These are phyloP conservation scores for Fomes fomentarius DNA, from an alignment of 1,284 basidiomycete species.

Conservation along the genomic window DNA sequence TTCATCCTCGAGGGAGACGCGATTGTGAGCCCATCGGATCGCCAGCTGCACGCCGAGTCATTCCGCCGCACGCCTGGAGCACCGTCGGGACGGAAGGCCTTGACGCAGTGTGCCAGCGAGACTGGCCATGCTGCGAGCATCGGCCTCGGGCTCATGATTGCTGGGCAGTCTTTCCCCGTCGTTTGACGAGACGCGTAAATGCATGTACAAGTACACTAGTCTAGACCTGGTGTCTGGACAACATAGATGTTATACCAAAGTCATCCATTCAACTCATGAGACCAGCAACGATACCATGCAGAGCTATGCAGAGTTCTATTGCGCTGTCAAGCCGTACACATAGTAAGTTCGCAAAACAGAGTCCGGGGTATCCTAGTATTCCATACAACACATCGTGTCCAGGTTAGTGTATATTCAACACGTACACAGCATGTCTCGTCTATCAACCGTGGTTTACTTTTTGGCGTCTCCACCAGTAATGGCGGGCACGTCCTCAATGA, in stretches of 20 bases:
- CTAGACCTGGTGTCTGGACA: not conserved
- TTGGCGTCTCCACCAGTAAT: not conserved
- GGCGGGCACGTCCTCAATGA: constrained; percentile 25
- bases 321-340: not conserved
- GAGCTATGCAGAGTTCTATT: too few species aligned
- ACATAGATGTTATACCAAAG: not conserved
- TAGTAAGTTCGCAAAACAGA: not conserved
- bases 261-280: not conserved
- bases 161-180: not conserved
- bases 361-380: not conserved
- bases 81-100: too few species aligned
- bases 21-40: constrained; percentile 12
- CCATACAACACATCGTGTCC: not conserved
- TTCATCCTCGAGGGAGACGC: constrained; percentile 7
- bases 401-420: too few species aligned
- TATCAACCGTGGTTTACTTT: not conserved
- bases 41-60: constrained; percentile 15
- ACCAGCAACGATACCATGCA: not conserved
- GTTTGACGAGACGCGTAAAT: not conserved
- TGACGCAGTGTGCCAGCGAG: not conserved
- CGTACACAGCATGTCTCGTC: too few species aligned
- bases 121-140: constrained; percentile 1
- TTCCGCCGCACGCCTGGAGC: constrained; percentile 26
- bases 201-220: not conserved
- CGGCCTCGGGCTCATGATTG: constrained; percentile 15